Evolutionary conservation across 2,329 filamentous ascomycete species (phyloP).

Genomic region (Aspergillus nomiae): DNA sequence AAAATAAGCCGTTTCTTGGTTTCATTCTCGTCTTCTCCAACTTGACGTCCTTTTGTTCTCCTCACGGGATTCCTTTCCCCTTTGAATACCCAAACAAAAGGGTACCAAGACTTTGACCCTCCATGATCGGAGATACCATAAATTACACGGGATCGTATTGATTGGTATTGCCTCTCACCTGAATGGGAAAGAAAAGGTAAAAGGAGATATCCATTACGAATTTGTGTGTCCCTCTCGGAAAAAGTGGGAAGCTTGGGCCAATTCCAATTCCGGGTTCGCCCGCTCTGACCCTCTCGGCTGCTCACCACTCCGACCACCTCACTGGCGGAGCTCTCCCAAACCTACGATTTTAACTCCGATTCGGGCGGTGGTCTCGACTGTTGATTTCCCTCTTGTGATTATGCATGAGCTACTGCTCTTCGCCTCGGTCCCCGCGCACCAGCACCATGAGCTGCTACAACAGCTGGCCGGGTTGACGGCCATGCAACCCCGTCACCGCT

Average conservation of each 20-base stretch:
- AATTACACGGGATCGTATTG: neutral
- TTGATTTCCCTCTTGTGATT: constrained; percentile 12
- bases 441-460: constrained; percentile 62
- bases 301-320: constrained; percentile 13
- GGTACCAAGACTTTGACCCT: too few relatives aligned
- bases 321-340: neutral
- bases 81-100: neutral
- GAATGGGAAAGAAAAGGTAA: neutral
- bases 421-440: constrained; percentile 58
- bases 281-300: constrained; percentile 13
- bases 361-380: neutral
- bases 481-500: constrained; percentile 59
- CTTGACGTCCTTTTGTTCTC: neutral
- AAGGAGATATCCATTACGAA: neutral
- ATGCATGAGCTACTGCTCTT: constrained; percentile 68
- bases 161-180: neutral
- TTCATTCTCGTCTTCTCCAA: neutral
- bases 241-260: constrained; percentile 5
- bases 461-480: constrained; percentile 63
- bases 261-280: constrained; percentile 18
- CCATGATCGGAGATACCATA: too few relatives aligned
- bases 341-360: constrained; percentile 1
- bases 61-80: neutral
- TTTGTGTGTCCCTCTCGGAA: constrained; percentile 5
- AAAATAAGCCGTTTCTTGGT: neutral